These are phyloP conservation scores for Hyphodiscus sp. DNA, from an alignment of 2,329 filamentous ascomycete species.

Conservation along the genomic window DNA sequence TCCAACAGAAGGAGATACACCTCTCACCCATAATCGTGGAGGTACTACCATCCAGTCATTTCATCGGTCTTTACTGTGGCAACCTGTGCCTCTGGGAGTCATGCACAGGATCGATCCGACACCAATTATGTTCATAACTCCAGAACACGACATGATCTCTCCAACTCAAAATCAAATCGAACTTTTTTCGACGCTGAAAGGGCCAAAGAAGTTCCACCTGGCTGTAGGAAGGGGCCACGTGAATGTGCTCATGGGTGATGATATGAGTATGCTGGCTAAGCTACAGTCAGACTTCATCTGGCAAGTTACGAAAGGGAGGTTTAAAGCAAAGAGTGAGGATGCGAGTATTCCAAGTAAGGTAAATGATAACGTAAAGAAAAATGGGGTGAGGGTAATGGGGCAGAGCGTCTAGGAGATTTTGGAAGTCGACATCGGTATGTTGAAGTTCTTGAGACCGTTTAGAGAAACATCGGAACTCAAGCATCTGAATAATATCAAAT, in stretches of 20 bases:
- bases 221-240: conserved; percentile 15
- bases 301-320: too few species aligned
- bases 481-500: too few species aligned
- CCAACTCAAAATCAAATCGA: conserved; percentile 2
- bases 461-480: too few species aligned
- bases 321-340: too few species aligned
- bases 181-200: conserved; percentile 5
- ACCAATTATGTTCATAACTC: conserved; percentile 6
- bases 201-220: conserved; percentile 10
- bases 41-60: conserved; percentile 7
- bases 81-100: neutral
- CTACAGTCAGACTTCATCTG: neutral
- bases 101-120: conserved; percentile 1
- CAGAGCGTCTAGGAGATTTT: too few species aligned
- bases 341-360: too few species aligned
- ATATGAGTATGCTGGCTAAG: conserved; percentile 6
- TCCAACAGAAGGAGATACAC: neutral
- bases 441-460: too few species aligned
- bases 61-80: conserved; percentile 3
- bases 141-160: conserved; percentile 5
- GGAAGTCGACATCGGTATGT: too few species aligned
- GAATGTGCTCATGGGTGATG: conserved; percentile 14
- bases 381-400: too few species aligned
- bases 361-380: too few species aligned
- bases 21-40: neutral